Conservation (phyloP, 108 stramenopile species). For the Chaetoceros tenuissimus region DNA sequence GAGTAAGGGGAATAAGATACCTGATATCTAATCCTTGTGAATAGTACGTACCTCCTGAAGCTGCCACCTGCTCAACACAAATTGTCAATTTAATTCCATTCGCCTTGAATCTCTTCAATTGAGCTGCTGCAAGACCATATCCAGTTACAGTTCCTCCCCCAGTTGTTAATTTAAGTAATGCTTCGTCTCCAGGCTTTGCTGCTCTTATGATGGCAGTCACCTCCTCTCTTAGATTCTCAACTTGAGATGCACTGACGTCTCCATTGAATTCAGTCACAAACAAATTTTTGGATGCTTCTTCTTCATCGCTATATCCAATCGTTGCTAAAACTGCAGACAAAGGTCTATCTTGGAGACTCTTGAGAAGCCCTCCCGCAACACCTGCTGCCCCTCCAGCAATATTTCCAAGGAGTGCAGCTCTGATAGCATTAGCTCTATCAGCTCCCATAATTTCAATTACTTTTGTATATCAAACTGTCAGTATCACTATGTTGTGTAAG, state of each 20-base stretch:
- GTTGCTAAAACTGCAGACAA: conserved; percentile 41
- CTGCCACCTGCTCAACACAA: conserved; percentile 93
- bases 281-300: conserved; percentile 9
- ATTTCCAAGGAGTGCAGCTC: conserved; percentile 61
- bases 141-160: conserved; percentile 94
- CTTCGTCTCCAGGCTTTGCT: conserved; percentile 83
- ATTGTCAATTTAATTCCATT: conserved; percentile 78
- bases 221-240: conserved; percentile 77
- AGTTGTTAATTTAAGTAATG: conserved; percentile 68
- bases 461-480: too few species aligned
- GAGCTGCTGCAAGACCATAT: conserved; percentile 88
- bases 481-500: too few species aligned
- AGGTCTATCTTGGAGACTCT: conserved; percentile 58
- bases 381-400: conserved; percentile 35
- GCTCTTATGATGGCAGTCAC: conserved; percentile 79
- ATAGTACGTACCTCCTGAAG: conserved; percentile 67
- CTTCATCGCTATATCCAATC: conserved; percentile 6
- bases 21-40: neutral
- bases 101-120: conserved; percentile 71
- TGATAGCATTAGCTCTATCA: conserved; percentile 52
- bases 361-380: conserved; percentile 40
- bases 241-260: conserved; percentile 77
- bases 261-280: conserved; percentile 81
- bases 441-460: conserved; percentile 57
- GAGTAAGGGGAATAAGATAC: too few species aligned